Evolutionary conservation across 805 yeast species (phyloP).

Genomic region (Saccharomyces mikatae): DNA sequence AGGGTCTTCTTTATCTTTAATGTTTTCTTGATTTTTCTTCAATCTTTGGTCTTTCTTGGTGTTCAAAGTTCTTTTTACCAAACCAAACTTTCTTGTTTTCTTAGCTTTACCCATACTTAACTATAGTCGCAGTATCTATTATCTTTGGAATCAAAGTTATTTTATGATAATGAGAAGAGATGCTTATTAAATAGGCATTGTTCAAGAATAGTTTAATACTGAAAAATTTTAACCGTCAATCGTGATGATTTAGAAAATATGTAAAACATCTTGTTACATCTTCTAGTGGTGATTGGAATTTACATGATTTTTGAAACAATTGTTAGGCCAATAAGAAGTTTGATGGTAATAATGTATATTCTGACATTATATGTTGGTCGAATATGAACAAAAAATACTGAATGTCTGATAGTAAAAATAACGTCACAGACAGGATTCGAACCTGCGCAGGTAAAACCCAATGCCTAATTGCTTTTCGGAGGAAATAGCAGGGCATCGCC

Average conservation of each 20-base stretch:
- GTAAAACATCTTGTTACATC: background rate
- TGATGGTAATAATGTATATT: background rate
- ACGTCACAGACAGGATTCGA: slow-evolving; percentile 99
- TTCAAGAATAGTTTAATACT: background rate
- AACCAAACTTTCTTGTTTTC: slow-evolving; percentile 95
- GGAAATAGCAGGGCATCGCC: slow-evolving; percentile 81
- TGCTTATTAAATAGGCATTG: background rate
- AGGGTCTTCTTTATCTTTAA: slow-evolving; percentile 50
- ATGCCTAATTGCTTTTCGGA: slow-evolving; percentile 54
- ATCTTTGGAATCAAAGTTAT: background rate
- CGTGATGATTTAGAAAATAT: background rate
- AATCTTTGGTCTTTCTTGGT: slow-evolving; percentile 58
- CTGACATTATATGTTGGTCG: background rate
- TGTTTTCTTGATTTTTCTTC: slow-evolving; percentile 35
- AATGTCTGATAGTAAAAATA: slow-evolving; percentile 29
- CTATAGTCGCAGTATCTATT: background rate
- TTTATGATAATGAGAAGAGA: background rate
- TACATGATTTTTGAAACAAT: no score
- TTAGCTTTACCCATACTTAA: slow-evolving; percentile 84
- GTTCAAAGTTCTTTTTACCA: slow-evolving; percentile 72
- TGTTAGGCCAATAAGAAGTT: background rate
- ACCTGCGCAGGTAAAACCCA: slow-evolving; percentile 96
- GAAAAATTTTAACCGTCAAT: background rate
- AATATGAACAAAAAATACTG: background rate
- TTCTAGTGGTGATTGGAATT: no score